Base-by-base conservation (phyloP, 495 filamentous ascomycete genomes). In the Lasiosphaeria ovina region DNA sequence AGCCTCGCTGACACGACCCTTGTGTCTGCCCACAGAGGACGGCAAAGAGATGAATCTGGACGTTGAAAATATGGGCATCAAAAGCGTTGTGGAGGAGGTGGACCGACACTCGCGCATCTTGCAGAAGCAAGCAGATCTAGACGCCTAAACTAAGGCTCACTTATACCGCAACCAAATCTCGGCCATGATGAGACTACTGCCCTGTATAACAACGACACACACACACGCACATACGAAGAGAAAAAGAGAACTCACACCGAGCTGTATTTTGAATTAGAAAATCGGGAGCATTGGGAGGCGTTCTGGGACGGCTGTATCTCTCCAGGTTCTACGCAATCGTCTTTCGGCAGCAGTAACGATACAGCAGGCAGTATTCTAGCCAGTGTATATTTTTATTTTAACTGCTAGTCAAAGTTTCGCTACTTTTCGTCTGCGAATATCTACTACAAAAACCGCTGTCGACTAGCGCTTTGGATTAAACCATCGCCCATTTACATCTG, bases 31-130 rank as follows among this genome's bases (percentile, higher is more conserved):
- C 31, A 51, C 47, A 92, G 90, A 95, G 79, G 89, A 96, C 71
- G 88, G 93, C 54, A 92, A 91, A 73, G 83, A 88, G 68, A 83
- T 91, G 78, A 77, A 80, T 17, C 73, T 91, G 14, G 83, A 91
- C 66, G 73, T 84, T 61, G 87, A 91, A 60, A 85, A 87, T 66
- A 76, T 96, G 74, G 87, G 86, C 67, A 92, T 97, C 66, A 90
- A 90, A 56, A 91, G 93, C 70, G 83, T 97, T 3, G 79, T 90
- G 38, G 91, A 92, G 73, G 91, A 97, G 75, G 86, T 96, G 44
- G 89, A 97, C 71, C 83, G 95, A 57, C 89, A 98, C 79, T 95
- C 91, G 47, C 81, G 95, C 53, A 73, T 76, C 42, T 73, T 99
- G 69, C 85, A 88, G 63, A 84, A 96, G 66, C 85, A 92, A 76